Conservation (phyloP, 2,329 filamentous ascomycete species). For the Cryphonectria naterciae region DNA sequence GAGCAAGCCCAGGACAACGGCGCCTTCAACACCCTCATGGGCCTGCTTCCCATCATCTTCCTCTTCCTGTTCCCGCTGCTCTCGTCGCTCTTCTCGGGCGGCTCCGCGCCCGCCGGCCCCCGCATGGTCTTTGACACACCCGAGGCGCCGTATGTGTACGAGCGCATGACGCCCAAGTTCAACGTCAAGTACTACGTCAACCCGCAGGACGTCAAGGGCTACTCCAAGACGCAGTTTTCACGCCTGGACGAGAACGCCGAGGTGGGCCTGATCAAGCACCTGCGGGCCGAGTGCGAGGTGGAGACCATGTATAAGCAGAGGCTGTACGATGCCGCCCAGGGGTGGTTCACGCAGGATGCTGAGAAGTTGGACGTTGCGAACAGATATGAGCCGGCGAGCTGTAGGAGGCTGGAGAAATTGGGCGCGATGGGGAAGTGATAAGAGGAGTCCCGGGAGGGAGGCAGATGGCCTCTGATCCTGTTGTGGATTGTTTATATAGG, state of each 20-base stretch:
- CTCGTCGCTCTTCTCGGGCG: slow-evolving; percentile 74
- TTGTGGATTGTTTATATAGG: neutral
- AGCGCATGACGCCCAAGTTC: slow-evolving; percentile 71
- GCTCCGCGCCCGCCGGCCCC: slow-evolving; percentile 61
- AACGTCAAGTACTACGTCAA: slow-evolving; percentile 86
- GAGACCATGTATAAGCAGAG: slow-evolving; percentile 70
- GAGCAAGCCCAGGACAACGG: slow-evolving; percentile 57
- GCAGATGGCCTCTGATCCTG: neutral
- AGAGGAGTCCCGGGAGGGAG: neutral
- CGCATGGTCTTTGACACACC: slow-evolving; percentile 76
- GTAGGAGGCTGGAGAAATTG: slow-evolving; percentile 54
- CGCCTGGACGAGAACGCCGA: slow-evolving; percentile 81
- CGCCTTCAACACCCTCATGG: slow-evolving; percentile 63
- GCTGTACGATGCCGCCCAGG: slow-evolving; percentile 76
- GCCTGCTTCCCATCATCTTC: slow-evolving; percentile 84
- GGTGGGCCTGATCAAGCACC: slow-evolving; percentile 66
- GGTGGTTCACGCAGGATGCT: slow-evolving; percentile 84
- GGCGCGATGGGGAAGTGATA: slow-evolving; percentile 32
- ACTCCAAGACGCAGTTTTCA: slow-evolving; percentile 68
- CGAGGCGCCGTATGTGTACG: slow-evolving; percentile 71
- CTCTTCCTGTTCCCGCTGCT: slow-evolving; percentile 86
- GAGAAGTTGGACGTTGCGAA: slow-evolving; percentile 76
- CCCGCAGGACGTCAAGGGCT: slow-evolving; percentile 74
- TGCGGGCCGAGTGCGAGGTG: slow-evolving; percentile 73
- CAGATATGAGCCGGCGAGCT: slow-evolving; percentile 55